phyloP scores from a whole-genome alignment of 2,329 filamentous ascomycete species.

The Botrytis elliptica region DNA sequence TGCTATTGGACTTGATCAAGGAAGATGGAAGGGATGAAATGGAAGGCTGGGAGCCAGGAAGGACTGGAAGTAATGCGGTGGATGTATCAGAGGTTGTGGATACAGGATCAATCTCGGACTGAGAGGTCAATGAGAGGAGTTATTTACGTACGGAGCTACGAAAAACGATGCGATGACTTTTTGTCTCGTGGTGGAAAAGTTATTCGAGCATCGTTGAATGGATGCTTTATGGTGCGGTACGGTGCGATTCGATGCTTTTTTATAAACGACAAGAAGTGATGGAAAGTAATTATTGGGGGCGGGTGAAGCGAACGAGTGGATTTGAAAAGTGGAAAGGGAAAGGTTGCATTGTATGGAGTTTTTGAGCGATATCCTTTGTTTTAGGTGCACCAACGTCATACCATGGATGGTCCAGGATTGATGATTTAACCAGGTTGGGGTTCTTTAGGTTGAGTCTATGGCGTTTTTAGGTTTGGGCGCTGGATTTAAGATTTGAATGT shows the following conservation, averaged over 20 bases:
- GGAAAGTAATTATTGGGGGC: slow-evolving; percentile 5
- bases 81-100: not conserved
- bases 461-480: not conserved
- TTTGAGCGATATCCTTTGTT: slow-evolving; percentile 10
- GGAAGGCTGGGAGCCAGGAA: slow-evolving; percentile 53
- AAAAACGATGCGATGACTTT: not conserved
- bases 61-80: not conserved
- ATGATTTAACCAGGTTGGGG: slow-evolving; percentile 1
- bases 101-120: slow-evolving; percentile 14
- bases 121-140: not conserved
- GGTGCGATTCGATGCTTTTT: not conserved
- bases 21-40: slow-evolving; percentile 59
- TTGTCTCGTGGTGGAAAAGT: not conserved
- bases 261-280: not conserved
- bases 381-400: not conserved
- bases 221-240: not conserved
- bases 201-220: not conserved
- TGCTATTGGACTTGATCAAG: slow-evolving; percentile 63
- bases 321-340: not conserved
- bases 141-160: not conserved
- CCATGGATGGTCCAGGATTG: not conserved
- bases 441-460: slow-evolving; percentile 1
- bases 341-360: slow-evolving; percentile 1
- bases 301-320: not conserved
- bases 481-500: slow-evolving; percentile 3